These are phyloP conservation scores for Pleomassaria siparia DNA, from an alignment of 2,329 filamentous ascomycete species.

Conservation along the genomic window DNA sequence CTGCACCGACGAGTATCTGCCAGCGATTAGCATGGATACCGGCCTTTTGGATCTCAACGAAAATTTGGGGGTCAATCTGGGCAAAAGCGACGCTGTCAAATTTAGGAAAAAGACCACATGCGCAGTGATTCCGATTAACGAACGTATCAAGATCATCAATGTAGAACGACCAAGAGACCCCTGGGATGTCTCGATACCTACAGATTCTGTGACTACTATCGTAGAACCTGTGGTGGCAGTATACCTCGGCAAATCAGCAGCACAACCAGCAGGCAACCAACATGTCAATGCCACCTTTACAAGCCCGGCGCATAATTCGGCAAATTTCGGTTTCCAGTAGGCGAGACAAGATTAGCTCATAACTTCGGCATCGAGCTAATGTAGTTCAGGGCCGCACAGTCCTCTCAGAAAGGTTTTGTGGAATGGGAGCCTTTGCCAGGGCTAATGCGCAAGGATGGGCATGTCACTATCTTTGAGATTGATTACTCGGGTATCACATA, in stretches of 20 bases:
- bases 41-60: constrained; percentile 13
- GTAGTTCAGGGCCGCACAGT: neutral
- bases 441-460: neutral
- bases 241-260: too few relatives aligned
- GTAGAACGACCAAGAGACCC: too few relatives aligned
- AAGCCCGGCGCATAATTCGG: too few relatives aligned
- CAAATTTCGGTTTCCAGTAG: neutral
- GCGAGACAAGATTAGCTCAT: neutral
- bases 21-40: constrained; percentile 12
- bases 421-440: neutral
- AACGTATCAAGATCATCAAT: neutral
- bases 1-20: neutral
- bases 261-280: too few relatives aligned
- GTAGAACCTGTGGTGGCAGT: too few relatives aligned
- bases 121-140: constrained; percentile 1
- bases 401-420: neutral
- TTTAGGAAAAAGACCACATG: constrained; percentile 11
- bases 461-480: neutral
- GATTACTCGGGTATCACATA: neutral
- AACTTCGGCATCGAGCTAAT: neutral
- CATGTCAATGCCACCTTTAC: too few relatives aligned
- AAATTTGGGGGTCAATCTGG: constrained; percentile 8
- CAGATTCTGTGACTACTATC: too few relatives aligned
- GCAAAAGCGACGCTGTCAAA: neutral
- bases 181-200: too few relatives aligned